Percentiles rank a stretch among this genome's conserved stretches.
Conservation (phyloP, 2,329 filamentous ascomycete genomes). For the Cladobotryum protrusum region DNA sequence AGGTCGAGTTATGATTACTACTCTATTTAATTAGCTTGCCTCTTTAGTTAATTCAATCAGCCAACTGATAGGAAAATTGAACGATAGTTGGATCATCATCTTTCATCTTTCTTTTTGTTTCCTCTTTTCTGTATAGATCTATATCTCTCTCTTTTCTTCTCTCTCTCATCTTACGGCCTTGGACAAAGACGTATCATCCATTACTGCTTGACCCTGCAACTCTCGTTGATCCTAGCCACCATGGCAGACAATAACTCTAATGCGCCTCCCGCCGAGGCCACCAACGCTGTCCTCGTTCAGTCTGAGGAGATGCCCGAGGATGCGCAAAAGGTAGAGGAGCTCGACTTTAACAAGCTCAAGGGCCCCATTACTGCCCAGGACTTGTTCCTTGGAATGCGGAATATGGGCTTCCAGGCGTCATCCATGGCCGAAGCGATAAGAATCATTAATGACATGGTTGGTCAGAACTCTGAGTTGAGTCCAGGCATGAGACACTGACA, state of each 20-base stretch:
- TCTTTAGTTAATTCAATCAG: not conserved
- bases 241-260: constrained; percentile 31
- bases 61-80: too few relatives aligned
- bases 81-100: too few relatives aligned
- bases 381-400: constrained; percentile 71
- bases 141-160: too few relatives aligned
- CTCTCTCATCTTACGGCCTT: too few relatives aligned
- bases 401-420: constrained; percentile 70
- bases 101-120: too few relatives aligned
- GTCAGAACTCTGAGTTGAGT: constrained; percentile 12
- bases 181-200: too few relatives aligned
- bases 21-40: not conserved
- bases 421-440: constrained; percentile 80
- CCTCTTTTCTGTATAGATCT: too few relatives aligned
- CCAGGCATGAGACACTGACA: not conserved
- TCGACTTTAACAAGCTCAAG: constrained; percentile 83
- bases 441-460: constrained; percentile 94
- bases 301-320: constrained; percentile 76
- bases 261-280: constrained; percentile 55
- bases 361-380: constrained; percentile 79
- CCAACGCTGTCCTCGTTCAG: constrained; percentile 75
- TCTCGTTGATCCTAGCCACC: not conserved
- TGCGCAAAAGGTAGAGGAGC: constrained; percentile 76
- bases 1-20: not conserved
- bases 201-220: too few relatives aligned